A percentile compares a stretch with the other conserved stretches of the same genome.
phyloP scores from a whole-genome alignment of 2,329 filamentous ascomycete species.

The Talaromyces sp. region DNA sequence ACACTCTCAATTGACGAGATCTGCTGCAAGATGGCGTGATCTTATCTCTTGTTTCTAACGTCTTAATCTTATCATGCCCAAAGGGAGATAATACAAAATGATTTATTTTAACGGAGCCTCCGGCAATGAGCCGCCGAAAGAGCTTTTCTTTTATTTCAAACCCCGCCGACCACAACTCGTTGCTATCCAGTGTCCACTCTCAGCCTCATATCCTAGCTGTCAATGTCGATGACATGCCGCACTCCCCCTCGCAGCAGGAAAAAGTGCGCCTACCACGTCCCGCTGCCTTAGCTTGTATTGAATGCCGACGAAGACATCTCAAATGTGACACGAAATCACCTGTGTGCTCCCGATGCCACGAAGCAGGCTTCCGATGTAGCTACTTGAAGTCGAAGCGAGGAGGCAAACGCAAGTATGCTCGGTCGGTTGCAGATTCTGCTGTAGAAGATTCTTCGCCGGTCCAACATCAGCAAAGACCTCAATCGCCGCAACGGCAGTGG shows the following conservation, averaged over 20 bases:
- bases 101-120: background rate
- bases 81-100: background rate
- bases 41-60: background rate
- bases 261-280: constrained; percentile 8
- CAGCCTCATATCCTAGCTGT: background rate
- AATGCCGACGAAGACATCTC: constrained; percentile 15
- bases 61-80: background rate
- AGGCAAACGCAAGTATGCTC: constrained; percentile 12
- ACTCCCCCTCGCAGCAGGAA: background rate
- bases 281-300: constrained; percentile 9
- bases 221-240: constrained; percentile 6
- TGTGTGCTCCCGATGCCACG: constrained; percentile 12
- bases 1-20: background rate
- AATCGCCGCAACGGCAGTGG: background rate
- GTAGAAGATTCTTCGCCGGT: background rate
- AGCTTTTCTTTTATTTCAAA: background rate
- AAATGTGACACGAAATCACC: constrained; percentile 13
- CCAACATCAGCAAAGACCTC: background rate
- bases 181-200: background rate
- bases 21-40: background rate
- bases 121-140: background rate
- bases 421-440: background rate
- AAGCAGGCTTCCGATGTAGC: background rate
- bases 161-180: background rate
- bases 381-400: constrained; percentile 15